Evolutionary conservation across 2,329 filamentous ascomycete genomes (phyloP).

Genomic region (Periconia macrospinosa): DNA sequence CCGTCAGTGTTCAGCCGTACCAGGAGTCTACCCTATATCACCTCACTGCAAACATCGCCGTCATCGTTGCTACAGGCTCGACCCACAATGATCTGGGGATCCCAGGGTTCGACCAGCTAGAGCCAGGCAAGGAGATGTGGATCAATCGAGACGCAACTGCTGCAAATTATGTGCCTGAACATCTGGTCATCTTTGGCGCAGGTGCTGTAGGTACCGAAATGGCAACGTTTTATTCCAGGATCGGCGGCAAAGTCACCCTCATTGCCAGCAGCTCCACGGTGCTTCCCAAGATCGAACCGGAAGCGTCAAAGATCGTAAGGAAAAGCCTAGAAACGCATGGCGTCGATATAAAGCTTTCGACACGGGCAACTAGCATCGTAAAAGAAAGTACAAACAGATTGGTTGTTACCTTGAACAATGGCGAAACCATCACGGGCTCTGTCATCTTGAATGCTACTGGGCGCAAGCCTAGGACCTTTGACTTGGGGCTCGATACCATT

Average conservation of each 20-base stretch:
- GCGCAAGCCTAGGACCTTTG: constrained; percentile 7
- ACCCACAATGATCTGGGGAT: constrained; percentile 3
- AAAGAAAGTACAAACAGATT: background rate
- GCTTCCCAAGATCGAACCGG: constrained; percentile 7
- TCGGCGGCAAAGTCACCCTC: constrained; percentile 8
- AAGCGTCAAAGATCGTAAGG: constrained; percentile 7
- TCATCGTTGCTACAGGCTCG: constrained; percentile 8
- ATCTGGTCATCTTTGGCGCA: constrained; percentile 12
- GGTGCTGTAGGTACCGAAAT: constrained; percentile 12
- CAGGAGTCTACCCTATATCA: background rate
- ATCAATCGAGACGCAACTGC: constrained; percentile 5
- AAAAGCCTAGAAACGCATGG: constrained; percentile 6
- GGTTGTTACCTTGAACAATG: background rate
- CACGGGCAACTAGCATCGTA: constrained; percentile 1
- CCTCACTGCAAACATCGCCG: constrained; percentile 5
- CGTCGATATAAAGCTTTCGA: constrained; percentile 1
- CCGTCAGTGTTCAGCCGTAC: constrained; percentile 8
- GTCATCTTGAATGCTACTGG: constrained; percentile 8
- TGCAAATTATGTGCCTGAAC: constrained; percentile 7
- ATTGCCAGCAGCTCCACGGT: constrained; percentile 4
- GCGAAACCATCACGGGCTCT: constrained; percentile 2
- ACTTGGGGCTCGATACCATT: constrained; percentile 10
- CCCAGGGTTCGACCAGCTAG: constrained; percentile 3
- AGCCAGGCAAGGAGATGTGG: constrained; percentile 7
- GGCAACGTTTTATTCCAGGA: constrained; percentile 7